These are phyloP conservation scores for Podospora conica DNA, from an alignment of 495 filamentous ascomycete genomes.

Conservation along the genomic window DNA sequence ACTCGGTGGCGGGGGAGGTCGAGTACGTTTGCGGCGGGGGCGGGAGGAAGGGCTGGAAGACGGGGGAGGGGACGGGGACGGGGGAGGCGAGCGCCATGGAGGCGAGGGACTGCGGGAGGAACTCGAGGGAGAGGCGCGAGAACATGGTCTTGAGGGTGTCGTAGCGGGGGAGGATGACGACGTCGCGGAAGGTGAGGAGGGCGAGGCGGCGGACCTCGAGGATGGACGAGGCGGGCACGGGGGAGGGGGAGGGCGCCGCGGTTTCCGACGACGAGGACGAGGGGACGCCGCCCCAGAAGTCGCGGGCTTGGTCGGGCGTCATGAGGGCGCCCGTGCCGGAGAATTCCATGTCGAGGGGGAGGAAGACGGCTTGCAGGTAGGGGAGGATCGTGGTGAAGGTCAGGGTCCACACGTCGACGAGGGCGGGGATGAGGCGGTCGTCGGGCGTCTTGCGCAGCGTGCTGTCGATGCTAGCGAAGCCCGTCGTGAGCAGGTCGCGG, in stretches of 20 bases:
- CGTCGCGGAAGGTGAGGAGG: slow-evolving; percentile 83
- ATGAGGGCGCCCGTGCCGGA: slow-evolving; percentile 75
- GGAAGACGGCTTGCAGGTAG: slow-evolving; percentile 92
- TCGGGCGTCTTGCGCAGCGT: slow-evolving; percentile 70
- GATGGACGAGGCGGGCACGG: slow-evolving; percentile 32
- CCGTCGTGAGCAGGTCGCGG: slow-evolving; percentile 68
- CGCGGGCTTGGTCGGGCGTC: slow-evolving; percentile 64
- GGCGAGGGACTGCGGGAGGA: slow-evolving; percentile 58
- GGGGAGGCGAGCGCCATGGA: slow-evolving; percentile 39
- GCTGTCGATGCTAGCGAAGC: slow-evolving; percentile 81
- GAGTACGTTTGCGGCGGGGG: slow-evolving; percentile 20
- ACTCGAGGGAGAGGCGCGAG: slow-evolving; percentile 80
- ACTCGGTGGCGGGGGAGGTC: slow-evolving; percentile 28
- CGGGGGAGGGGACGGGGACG: slow-evolving; percentile 34
- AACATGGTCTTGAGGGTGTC: slow-evolving; percentile 84
- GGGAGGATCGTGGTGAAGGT: slow-evolving; percentile 86
- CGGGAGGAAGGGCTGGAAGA: slow-evolving; percentile 15
- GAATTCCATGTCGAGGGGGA: slow-evolving; percentile 92
- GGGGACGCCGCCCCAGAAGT: slow-evolving; percentile 75
- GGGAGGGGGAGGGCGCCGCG: background rate
- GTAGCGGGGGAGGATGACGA: slow-evolving; percentile 76
- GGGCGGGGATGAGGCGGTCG: slow-evolving; percentile 72
- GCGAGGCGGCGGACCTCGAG: slow-evolving; percentile 87
- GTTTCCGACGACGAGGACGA: slow-evolving; percentile 6
- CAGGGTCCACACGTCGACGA: slow-evolving; percentile 90